Evolutionary conservation across 805 yeast species (phyloP).

Genomic region (Wickerhamomyces bisporus): DNA sequence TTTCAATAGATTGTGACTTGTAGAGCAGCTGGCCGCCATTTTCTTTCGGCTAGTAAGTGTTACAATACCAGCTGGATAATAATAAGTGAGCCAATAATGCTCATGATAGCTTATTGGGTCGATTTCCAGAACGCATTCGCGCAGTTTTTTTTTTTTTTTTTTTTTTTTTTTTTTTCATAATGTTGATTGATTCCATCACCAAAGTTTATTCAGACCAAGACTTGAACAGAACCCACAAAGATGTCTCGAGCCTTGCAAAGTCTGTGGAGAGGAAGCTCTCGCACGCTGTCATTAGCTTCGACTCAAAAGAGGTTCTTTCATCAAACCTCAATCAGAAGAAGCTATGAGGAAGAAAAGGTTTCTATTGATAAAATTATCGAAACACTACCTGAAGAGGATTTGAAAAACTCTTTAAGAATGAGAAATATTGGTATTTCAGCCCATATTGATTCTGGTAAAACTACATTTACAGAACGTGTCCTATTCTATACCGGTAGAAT

Average conservation of each 20-base stretch:
- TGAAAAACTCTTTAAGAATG: constrained; percentile 48
- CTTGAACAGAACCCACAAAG: not conserved
- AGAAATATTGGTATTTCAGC: constrained; percentile 98
- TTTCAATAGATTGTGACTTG: too few relatives aligned
- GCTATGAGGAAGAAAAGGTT: constrained; percentile 72
- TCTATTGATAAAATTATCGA: constrained; percentile 53
- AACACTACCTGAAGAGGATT: constrained; percentile 46
- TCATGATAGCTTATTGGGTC: too few relatives aligned
- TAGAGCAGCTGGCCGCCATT: too few relatives aligned
- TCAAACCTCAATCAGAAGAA: constrained; percentile 23
- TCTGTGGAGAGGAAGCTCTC: not conserved
- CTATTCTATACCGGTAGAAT: constrained; percentile 94
- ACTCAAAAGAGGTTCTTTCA: constrained; percentile 29
- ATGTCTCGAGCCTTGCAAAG: not conserved
- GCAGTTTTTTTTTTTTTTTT: too few relatives aligned
- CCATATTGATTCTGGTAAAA: constrained; percentile 96
- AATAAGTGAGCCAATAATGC: too few relatives aligned
- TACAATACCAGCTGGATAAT: too few relatives aligned
- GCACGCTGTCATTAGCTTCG: not conserved
- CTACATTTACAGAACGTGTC: constrained; percentile 97
- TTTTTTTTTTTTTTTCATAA: not conserved
- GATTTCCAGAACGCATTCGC: too few relatives aligned
- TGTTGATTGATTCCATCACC: not conserved
- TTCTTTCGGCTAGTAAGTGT: too few relatives aligned
- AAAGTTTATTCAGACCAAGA: not conserved